Evolutionary conservation across 2,329 filamentous ascomycete species (phyloP).

Genomic region (Diaporthe sp.): DNA sequence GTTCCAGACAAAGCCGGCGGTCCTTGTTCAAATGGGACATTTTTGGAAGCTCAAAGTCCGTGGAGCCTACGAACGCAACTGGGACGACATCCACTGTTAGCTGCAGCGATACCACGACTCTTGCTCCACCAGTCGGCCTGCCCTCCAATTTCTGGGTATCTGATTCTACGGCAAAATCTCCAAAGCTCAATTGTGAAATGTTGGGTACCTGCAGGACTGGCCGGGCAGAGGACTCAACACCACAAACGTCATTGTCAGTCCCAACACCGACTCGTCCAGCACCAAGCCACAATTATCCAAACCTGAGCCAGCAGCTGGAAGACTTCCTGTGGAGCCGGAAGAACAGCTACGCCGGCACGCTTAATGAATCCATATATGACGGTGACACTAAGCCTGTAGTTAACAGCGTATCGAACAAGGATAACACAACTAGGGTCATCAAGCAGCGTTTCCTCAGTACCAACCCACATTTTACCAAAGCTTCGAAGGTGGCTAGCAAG

Average conservation of each 20-base stretch:
- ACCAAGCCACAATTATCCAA: neutral
- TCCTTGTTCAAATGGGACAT: neutral
- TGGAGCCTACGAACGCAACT: neutral
- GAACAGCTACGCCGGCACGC: neutral
- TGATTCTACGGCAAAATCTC: fast-evolving
- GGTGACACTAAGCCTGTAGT: neutral
- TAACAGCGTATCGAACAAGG: neutral
- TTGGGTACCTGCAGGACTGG: fast-evolving
- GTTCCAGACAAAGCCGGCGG: neutral
- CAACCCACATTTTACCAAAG: too few relatives aligned
- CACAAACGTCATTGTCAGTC: neutral
- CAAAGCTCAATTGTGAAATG: neutral
- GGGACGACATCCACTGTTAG: neutral
- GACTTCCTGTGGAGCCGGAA: slow-evolving; percentile 6
- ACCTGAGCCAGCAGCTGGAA: slow-evolving; percentile 4
- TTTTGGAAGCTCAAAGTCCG: neutral
- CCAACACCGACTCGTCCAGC: neutral
- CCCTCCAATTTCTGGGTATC: neutral
- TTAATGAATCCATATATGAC: neutral
- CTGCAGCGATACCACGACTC: neutral
- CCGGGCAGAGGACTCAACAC: neutral
- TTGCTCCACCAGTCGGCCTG: neutral
- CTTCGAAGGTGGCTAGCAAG: fast-evolving
- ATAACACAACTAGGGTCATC: fast-evolving
- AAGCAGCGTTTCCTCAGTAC: neutral